Evolutionary conservation across 2,329 filamentous ascomycete species (phyloP).

Genomic region (Drechslera avenae): DNA sequence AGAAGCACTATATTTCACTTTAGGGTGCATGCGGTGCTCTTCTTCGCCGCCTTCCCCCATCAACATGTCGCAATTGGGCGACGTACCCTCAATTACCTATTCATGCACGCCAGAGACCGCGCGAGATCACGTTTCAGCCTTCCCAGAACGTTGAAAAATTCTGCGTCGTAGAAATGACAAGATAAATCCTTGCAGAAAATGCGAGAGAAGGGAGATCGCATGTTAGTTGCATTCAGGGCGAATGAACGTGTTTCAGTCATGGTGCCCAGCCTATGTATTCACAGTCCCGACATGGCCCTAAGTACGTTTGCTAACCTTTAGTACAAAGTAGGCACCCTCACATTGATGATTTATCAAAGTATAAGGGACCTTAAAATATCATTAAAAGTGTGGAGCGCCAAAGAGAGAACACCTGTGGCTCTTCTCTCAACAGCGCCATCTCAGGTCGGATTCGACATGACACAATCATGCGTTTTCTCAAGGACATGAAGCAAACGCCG

Average conservation of each 20-base stretch:
- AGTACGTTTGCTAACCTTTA: not conserved
- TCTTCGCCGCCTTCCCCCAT: not conserved
- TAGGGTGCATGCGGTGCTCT: no score
- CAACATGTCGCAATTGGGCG: not conserved
- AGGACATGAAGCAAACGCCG: not conserved
- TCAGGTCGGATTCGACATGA: not conserved
- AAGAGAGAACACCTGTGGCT: no score
- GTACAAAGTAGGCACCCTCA: not conserved
- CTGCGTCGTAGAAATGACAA: not conserved
- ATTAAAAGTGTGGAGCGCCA: no score
- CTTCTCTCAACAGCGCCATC: not conserved
- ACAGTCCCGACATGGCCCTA: not conserved
- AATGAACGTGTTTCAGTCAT: constrained; percentile 1
- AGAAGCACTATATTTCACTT: no score
- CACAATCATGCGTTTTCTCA: not conserved
- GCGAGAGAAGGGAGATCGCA: not conserved
- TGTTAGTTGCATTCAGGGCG: not conserved
- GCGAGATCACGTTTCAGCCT: constrained; percentile 5
- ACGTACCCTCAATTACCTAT: not conserved
- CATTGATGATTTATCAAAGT: no score
- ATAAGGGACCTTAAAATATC: no score
- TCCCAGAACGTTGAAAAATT: not conserved
- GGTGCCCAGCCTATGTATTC: not conserved
- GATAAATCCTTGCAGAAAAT: not conserved
- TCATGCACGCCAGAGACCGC: constrained; percentile 4